A percentile compares a stretch with the other conserved stretches of the same genome.
These are phyloP conservation scores for Ambrosia artemisiifolia DNA, from an alignment of 129 eudicot species.

Conservation along the genomic window DNA sequence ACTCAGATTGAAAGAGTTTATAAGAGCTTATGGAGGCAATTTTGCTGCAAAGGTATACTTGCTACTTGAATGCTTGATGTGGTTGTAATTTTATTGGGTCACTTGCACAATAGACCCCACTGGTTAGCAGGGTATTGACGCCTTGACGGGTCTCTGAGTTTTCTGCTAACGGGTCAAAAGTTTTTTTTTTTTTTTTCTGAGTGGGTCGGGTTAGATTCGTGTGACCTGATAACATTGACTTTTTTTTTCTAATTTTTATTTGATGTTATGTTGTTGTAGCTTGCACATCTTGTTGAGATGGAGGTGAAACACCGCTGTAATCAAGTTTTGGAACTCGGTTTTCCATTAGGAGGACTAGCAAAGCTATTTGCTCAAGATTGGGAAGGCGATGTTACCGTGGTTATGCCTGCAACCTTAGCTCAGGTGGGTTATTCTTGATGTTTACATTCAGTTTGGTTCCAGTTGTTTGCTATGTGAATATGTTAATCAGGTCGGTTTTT, in stretches of 20 bases:
- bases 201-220: not conserved
- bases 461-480: not conserved
- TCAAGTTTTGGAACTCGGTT: constrained; percentile 87
- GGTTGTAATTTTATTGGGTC: no score
- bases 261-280: constrained; percentile 38
- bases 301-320: constrained; percentile 93
- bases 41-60: constrained; percentile 88
- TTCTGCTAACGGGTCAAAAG: not conserved
- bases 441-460: not conserved
- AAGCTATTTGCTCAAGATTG: constrained; percentile 96
- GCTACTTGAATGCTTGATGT: not conserved
- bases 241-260: not conserved
- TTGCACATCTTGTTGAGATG: constrained; percentile 88
- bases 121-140: not conserved
- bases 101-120: no score
- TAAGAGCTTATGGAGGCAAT: constrained; percentile 86
- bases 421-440: constrained; percentile 44
- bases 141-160: not conserved
- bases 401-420: constrained; percentile 93
- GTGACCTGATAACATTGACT: not conserved
- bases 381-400: constrained; percentile 96
- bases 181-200: no score
- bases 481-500: not conserved
- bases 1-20: constrained; percentile 65
- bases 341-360: constrained; percentile 90